phyloP scores from a whole-genome alignment of 176 grass and related monocot species.

The Oryza nivara region DNA sequence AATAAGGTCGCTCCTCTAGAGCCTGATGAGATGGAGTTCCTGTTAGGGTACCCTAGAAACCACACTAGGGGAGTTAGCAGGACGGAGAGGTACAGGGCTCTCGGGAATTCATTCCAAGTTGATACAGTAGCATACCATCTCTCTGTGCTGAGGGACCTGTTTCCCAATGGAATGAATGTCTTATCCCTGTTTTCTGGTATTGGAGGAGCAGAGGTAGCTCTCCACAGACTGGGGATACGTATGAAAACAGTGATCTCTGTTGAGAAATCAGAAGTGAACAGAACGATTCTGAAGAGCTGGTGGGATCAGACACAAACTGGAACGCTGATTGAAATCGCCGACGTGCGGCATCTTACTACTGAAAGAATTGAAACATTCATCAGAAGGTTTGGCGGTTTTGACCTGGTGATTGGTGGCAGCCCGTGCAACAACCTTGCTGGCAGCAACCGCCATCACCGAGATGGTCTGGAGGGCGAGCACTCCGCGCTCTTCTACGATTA shows the following conservation, averaged over 20 bases:
- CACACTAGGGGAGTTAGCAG: slow-evolving; percentile 79
- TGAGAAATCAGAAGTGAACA: slow-evolving; percentile 71
- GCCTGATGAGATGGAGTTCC: slow-evolving; percentile 76
- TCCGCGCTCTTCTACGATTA: slow-evolving; percentile 81
- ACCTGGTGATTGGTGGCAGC: slow-evolving; percentile 83
- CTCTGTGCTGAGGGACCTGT: slow-evolving; percentile 66
- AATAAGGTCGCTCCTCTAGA: slow-evolving; percentile 81
- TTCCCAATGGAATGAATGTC: slow-evolving; percentile 71
- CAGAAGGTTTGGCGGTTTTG: slow-evolving; percentile 58
- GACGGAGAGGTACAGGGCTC: slow-evolving; percentile 69
- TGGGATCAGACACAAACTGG: slow-evolving; percentile 87
- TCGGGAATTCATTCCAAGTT: slow-evolving; percentile 92
- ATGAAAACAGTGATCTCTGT: slow-evolving; percentile 73
- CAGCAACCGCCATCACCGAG: slow-evolving; percentile 70
- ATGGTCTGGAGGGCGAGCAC: slow-evolving; percentile 81
- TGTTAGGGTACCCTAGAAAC: slow-evolving; percentile 78
- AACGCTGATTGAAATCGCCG: slow-evolving; percentile 58
- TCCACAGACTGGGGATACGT: slow-evolving; percentile 74
- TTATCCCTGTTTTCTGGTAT: slow-evolving; percentile 90
- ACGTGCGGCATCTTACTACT: slow-evolving; percentile 54
- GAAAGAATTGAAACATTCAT: slow-evolving; percentile 44
- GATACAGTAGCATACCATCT: slow-evolving; percentile 83
- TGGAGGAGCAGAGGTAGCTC: slow-evolving; percentile 93
- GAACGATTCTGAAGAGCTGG: slow-evolving; percentile 74
- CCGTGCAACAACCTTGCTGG: slow-evolving; percentile 91